Percentiles rank a stretch among this genome's conserved stretches.
Conservation (phyloP, 441 rosid species). For the Breynia disticha region DNA sequence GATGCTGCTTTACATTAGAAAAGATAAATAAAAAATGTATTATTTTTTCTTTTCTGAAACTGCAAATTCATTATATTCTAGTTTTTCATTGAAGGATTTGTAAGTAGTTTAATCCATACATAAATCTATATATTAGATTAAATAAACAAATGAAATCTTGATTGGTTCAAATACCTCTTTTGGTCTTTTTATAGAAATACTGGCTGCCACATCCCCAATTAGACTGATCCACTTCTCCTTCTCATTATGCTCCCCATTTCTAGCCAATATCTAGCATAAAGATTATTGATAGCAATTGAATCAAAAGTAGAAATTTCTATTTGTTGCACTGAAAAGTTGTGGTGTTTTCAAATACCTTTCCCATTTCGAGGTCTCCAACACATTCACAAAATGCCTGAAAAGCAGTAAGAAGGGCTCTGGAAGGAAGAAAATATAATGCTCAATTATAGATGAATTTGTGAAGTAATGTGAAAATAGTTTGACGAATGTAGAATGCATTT, state of each 20-base stretch:
- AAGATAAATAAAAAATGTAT: too few relatives aligned
- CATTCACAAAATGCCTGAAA: constrained; percentile 99
- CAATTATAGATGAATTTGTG: constrained; percentile 5
- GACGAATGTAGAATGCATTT: constrained; percentile 2
- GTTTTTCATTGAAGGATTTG: neutral
- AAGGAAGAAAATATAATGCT: constrained; percentile 11
- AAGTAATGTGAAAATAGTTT: constrained; percentile 11
- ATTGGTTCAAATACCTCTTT: constrained; percentile 55
- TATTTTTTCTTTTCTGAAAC: neutral
- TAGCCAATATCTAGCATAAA: constrained; percentile 70
- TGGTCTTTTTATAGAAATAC: constrained; percentile 96
- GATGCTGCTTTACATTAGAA: too few relatives aligned
- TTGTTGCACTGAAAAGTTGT: constrained; percentile 7
- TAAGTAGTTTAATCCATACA: neutral
- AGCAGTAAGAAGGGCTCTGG: constrained; percentile 85
- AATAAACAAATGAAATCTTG: constrained; percentile 12
- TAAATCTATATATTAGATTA: neutral
- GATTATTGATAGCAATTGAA: constrained; percentile 5
- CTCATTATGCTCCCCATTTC: constrained; percentile 78
- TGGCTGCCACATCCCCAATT: constrained; percentile 81
- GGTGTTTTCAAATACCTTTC: constrained; percentile 56
- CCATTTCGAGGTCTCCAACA: constrained; percentile 99
- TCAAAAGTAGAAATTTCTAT: constrained; percentile 7
- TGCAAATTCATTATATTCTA: neutral
- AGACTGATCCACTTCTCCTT: constrained; percentile 93